Conservation (phyloP, 2,329 filamentous ascomycete genomes). For the Phoma sp. region DNA sequence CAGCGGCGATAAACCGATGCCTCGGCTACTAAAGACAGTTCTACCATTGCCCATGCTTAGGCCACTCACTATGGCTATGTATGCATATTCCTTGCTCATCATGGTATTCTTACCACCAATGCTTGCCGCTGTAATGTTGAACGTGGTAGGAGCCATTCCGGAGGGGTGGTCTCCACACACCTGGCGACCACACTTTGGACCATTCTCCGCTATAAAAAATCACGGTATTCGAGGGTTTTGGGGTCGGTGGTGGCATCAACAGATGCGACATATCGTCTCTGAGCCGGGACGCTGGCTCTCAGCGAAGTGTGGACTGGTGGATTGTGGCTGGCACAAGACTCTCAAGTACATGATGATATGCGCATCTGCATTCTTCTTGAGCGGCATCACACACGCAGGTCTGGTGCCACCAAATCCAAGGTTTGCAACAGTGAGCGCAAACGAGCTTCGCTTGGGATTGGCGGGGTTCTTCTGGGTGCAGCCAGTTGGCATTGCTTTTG, state of each 20-base stretch:
- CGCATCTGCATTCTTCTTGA: constrained; percentile 11
- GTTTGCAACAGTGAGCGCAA: not conserved
- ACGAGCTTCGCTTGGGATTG: constrained; percentile 3
- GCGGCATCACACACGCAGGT: constrained; percentile 14
- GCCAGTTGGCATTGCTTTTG: constrained; percentile 11
- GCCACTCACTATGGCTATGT: constrained; percentile 9
- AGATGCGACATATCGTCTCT: constrained; percentile 18
- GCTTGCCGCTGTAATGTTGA: constrained; percentile 4
- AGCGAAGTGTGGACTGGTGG: not conserved
- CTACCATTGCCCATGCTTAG: constrained; percentile 7
- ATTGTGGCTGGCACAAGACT: not conserved
- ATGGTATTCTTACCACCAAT: constrained; percentile 13
- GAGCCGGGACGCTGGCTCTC: constrained; percentile 12
- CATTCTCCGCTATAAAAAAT: constrained; percentile 4
- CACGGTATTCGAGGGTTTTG: constrained; percentile 14
- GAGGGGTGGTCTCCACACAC: constrained; percentile 15
- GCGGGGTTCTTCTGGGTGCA: constrained; percentile 18
- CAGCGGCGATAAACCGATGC: not conserved
- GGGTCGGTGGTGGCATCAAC: constrained; percentile 21
- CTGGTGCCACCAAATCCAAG: constrained; percentile 14
- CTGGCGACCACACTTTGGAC: constrained; percentile 12
- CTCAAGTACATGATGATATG: constrained; percentile 13
- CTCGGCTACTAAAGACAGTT: not conserved
- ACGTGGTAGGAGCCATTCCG: not conserved
- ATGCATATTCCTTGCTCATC: constrained; percentile 13